Base-by-base conservation (phyloP, 2,329 filamentous ascomycete genomes). In the Exophiala sideris region DNA sequence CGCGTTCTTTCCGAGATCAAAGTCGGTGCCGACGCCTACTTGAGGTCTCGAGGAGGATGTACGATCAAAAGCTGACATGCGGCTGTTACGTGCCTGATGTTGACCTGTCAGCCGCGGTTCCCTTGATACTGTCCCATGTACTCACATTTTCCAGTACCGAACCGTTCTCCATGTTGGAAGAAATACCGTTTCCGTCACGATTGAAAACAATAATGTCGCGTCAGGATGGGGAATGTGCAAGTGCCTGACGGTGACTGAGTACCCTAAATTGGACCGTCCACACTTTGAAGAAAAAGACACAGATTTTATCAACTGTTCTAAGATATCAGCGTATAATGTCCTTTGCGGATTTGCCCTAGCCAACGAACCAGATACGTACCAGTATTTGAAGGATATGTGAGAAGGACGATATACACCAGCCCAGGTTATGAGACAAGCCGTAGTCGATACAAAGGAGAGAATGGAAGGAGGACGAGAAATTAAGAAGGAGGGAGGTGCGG, bases 1-100 rank as follows among this genome's bases (percentile, higher is more conserved):
- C 61, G 69, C 71, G 33, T 71, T 61, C 52, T 72, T 74, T 39
- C 69, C 69, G 59, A 67, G 68, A 14, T 71, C 71, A 63, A 78
- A 78, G n/a, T 71, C 68, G 50, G 72, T 71, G 6, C 69, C 68
- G 54, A 77, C 69, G 48, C 66, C 40, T 33, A 52, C 16, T 14
- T 41, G 41, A 41, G 53, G 45, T 48, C 49, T 59, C 20, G 54
- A 54, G 11, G 52, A 48, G 18, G 56, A 44, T 20, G 41, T 54
- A 16, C 48, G 49, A 29, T 58, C 56, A 34, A 52, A 58, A 34
- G 45, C 35, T 11, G 50, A 38, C 20, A 41, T 16, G 10, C 58
- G 56, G 11, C 47, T 48, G 32, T 48, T 52, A 44, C 50, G 50
- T 39, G 33, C 33, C 58, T 60, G 47, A 35, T 24, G 11, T 34